These are phyloP conservation scores for Corylus avellana DNA, from an alignment of 306 rosid genomes.

Conservation along the genomic window DNA sequence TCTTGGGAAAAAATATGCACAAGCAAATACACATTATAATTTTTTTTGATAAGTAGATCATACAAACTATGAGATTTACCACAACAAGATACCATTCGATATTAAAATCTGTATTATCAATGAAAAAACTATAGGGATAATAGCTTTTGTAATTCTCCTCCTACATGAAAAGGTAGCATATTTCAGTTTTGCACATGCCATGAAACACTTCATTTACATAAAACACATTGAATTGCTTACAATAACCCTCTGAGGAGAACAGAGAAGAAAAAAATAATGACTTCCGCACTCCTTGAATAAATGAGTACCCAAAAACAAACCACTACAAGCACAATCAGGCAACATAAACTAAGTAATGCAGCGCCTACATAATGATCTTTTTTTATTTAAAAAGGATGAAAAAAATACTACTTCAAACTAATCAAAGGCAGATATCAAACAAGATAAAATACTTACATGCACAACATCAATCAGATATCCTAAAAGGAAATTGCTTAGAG, in stretches of 20 bases:
- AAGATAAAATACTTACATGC: constrained; percentile 48
- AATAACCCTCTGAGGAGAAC: neutral
- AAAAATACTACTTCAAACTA: constrained; percentile 6
- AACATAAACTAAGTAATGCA: neutral
- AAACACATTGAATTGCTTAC: neutral
- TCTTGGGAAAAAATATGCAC: neutral
- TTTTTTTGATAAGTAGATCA: too few relatives aligned
- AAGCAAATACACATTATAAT: too few relatives aligned
- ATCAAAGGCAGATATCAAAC: constrained; percentile 11
- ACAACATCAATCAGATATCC: constrained; percentile 58
- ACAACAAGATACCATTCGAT: neutral
- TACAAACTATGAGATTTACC: neutral
- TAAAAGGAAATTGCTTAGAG: constrained; percentile 50
- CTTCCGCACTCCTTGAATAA: neutral
- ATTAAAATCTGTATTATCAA: neutral
- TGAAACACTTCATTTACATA: neutral
- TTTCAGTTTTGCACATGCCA: neutral
- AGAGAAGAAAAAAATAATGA: neutral
- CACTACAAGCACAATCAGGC: neutral
- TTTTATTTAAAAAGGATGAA: neutral
- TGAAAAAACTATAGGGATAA: neutral
- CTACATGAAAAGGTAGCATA: neutral
- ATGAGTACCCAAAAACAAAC: neutral
- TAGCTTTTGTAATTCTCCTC: neutral
- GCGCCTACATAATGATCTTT: neutral